Percentiles rank a stretch among this genome's conserved stretches.
These are phyloP conservation scores for Periconia sp. DNA, from an alignment of 2,329 filamentous ascomycete species.

Conservation along the genomic window DNA sequence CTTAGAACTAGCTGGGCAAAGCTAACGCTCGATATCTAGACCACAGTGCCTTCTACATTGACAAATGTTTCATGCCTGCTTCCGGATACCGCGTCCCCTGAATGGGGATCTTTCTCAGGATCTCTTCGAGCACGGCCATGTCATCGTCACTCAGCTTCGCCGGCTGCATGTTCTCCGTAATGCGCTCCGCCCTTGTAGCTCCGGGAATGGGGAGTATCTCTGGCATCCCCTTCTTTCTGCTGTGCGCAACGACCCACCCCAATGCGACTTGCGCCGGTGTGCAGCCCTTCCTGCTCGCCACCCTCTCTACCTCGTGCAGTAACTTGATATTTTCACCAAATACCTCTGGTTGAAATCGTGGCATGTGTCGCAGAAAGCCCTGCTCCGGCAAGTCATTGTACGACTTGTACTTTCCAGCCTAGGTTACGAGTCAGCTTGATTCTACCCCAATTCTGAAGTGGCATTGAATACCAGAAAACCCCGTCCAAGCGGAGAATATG, in stretches of 20 bases:
- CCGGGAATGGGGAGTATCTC: slow-evolving; percentile 71
- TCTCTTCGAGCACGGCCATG: slow-evolving; percentile 58
- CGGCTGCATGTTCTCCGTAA: slow-evolving; percentile 69
- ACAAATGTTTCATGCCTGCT: not conserved
- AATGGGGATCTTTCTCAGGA: slow-evolving; percentile 55
- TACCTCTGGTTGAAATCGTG: slow-evolving; percentile 68
- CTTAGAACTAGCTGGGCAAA: too few species aligned
- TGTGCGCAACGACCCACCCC: slow-evolving; percentile 64
- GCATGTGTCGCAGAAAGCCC: slow-evolving; percentile 56
- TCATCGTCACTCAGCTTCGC: slow-evolving; percentile 55
- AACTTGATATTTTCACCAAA: slow-evolving; percentile 72
- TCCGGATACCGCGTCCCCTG: slow-evolving; percentile 49
- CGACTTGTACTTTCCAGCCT: slow-evolving; percentile 53
- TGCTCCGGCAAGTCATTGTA: slow-evolving; percentile 65
- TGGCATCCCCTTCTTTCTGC: slow-evolving; percentile 59
- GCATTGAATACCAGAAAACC: slow-evolving; percentile 62
- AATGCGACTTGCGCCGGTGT: slow-evolving; percentile 71
- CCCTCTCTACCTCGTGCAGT: slow-evolving; percentile 61
- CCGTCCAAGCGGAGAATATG: slow-evolving; percentile 72
- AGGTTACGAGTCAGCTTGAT: too few species aligned
- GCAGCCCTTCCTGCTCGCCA: slow-evolving; percentile 65
- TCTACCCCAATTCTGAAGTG: too few species aligned
- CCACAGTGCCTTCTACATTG: too few species aligned
- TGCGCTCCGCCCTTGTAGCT: slow-evolving; percentile 61
- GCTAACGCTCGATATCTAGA: too few species aligned